Conservation (phyloP, 805 yeast genomes). For the Ascoidea asiatica region DNA sequence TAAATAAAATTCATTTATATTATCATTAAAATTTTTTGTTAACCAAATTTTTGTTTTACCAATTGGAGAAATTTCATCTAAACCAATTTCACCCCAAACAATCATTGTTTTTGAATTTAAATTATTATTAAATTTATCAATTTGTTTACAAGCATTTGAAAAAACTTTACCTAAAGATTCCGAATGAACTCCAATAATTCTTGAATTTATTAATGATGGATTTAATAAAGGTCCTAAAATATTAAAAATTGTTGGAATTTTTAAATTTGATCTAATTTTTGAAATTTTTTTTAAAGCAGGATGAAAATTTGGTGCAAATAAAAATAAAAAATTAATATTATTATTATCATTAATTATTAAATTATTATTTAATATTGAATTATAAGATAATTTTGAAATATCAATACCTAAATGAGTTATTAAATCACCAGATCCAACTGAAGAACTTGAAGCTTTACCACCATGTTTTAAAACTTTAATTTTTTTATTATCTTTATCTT, state of each 20-base stretch:
- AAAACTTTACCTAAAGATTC: conserved; percentile 69
- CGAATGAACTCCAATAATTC: conserved; percentile 84
- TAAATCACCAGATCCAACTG: conserved; percentile 90
- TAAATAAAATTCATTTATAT: conserved; percentile 29
- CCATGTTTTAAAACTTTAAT: conserved; percentile 87
- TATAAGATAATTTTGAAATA: conserved; percentile 48
- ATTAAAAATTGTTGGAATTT: conserved; percentile 89
- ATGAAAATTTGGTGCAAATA: conserved; percentile 92
- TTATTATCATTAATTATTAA: conserved; percentile 24
- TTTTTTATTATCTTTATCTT: conserved; percentile 16
- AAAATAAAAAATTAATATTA: conserved; percentile 34
- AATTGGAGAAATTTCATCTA: conserved; percentile 88
- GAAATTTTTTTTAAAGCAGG: conserved; percentile 83
- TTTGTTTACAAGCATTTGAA: conserved; percentile 62
- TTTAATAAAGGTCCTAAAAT: conserved; percentile 87
- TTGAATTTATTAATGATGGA: conserved; percentile 64
- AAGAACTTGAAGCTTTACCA: conserved; percentile 89
- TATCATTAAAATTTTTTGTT: conserved; percentile 29
- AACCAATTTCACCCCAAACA: conserved; percentile 85
- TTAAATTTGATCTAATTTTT: conserved; percentile 58
- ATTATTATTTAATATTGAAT: conserved; percentile 46
- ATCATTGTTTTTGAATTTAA: conserved; percentile 41
- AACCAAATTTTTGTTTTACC: conserved; percentile 78
- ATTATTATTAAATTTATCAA: conserved; percentile 24
- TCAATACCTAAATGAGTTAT: conserved; percentile 76